Evolutionary conservation across 176 grass and related monocot species (phyloP).

Genomic region (Ampelocalamus luodianensis): DNA sequence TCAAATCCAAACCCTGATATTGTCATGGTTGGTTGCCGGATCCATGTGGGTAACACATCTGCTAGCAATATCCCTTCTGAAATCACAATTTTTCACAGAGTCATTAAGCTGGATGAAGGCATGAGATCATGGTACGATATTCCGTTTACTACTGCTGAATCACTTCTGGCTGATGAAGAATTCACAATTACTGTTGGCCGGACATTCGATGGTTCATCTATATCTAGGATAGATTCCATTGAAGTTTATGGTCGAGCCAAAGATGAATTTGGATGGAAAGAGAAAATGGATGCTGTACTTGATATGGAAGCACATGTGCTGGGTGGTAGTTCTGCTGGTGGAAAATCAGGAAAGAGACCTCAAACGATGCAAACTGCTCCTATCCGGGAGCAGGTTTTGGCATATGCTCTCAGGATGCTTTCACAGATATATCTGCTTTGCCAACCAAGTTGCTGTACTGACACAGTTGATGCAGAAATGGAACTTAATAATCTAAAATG

Average conservation of each 20-base stretch:
- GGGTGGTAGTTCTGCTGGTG: constrained; percentile 48
- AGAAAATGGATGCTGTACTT: constrained; percentile 95
- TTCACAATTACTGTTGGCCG: constrained; percentile 74
- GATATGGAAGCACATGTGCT: constrained; percentile 78
- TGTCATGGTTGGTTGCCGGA: constrained; percentile 92
- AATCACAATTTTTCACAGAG: constrained; percentile 82
- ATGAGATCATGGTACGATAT: constrained; percentile 96
- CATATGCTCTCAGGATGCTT: constrained; percentile 85
- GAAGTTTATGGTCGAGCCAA: constrained; percentile 94
- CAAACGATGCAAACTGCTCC: constrained; percentile 58
- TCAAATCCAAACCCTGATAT: constrained; percentile 88
- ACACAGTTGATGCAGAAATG: constrained; percentile 55
- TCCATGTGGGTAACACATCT: constrained; percentile 93
- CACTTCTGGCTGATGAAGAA: constrained; percentile 92
- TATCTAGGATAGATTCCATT: constrained; percentile 79
- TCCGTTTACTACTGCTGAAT: constrained; percentile 91
- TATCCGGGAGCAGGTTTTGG: constrained; percentile 92
- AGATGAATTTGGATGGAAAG: constrained; percentile 99
- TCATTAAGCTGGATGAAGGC: constrained; percentile 86
- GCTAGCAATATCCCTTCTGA: constrained; percentile 86
- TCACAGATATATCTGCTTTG: constrained; percentile 78
- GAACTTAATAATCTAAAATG: constrained; percentile 72
- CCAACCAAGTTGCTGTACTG: constrained; percentile 50
- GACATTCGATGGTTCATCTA: constrained; percentile 74
- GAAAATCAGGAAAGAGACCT: constrained; percentile 54